Base-by-base conservation (phyloP, 345 rosid species). In the Euphorbia pulcherrima region DNA sequence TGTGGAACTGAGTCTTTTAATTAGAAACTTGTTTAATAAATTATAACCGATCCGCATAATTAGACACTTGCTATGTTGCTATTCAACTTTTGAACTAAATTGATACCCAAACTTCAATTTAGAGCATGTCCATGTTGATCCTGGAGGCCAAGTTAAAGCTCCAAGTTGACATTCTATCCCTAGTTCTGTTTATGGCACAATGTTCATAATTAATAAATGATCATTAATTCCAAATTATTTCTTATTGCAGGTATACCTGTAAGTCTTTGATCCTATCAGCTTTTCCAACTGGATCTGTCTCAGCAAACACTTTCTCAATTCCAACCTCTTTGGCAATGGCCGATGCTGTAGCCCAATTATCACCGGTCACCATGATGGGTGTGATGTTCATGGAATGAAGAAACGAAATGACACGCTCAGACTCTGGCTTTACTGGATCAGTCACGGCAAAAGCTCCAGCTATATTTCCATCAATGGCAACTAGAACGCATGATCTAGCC, bases 321-420 rank as follows among this genome's bases (percentile, higher is more conserved):
- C 94, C 94, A 53, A 80, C 85, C 79, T 86, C 90, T 58, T 78
- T 82, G 16, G 89, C 88, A 52, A 88, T 82, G 59, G 94, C 87
- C 63, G 52, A 46, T 5, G 89, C 94, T 10, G 94, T 84, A 41
- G 90, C 89, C 87, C 84, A 81, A 64, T 88, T 88, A 76, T 88
- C 94, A 67, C 94, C 94, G 0, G 90, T 86, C 81, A 83, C 88
- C 94, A 88, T 88, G 68, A 86, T 79, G 78, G 85, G 78, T 56
- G 88, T 72, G 81, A 88, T 86, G 44, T 85, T 84, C 88, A 88
- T 86, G 48, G 89, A 83, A 37, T 53, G 77, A 68, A 88, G 90
- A 75, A 63, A 80, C 7, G 88, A 83, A 55, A 86, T 65, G 35
- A 86, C 90, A 30, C 66, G 74, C 58, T 35, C 27, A 39, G 94